Evolutionary conservation across 1,284 basidiomycete species (phyloP), one percentile per base, ranked within the genome.

Genomic region (Leccinum ponderosum): DNA sequence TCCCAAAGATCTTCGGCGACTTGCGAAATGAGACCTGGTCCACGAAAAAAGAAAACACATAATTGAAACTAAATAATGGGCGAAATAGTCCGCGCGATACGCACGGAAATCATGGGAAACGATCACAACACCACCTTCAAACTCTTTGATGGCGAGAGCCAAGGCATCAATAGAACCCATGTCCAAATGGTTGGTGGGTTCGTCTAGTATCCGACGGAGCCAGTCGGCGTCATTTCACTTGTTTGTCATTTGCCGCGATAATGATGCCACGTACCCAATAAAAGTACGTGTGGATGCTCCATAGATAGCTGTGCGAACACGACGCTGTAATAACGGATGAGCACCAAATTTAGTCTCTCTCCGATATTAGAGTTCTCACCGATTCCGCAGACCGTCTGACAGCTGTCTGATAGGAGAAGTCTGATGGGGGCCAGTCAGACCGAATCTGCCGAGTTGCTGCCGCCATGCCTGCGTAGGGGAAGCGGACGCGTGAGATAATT

Each of bases 1-100:
- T 99, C 97, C 97, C 97, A 99, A 11, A 99, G 87, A 76, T 98
- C 96, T 75, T 98, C 91, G 58, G 94, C 95, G 53, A 97, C 95
- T 79, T 97, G 95, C 58, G 91, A 91, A 75, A 97, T 97, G 65
- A 97, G 87, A 72, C 90, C 90, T 87, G 70, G 56, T 53, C 8
- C 35, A 55, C 58, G 52, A 56, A 69, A 55, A 29, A 53, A 37
- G 56, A 58, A 29, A 51, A 51, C 5, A 55, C 29, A 51, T 65
- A 47, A 58, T 51, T 67, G 64, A 59, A 22, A 65, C 63, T 35
- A 52, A 59, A 56, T 20, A 37, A 25, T 31, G 53, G 35, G 39
- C 39, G 31, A 25, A 31, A 47, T 55, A 55, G 55, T 57, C 63
- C 55, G 48, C 60, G 53, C 53, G 55, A 48, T 55, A 60, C 87